These are phyloP conservation scores for Claviceps pusilla DNA, from an alignment of 2,329 filamentous ascomycete genomes.

Conservation along the genomic window DNA sequence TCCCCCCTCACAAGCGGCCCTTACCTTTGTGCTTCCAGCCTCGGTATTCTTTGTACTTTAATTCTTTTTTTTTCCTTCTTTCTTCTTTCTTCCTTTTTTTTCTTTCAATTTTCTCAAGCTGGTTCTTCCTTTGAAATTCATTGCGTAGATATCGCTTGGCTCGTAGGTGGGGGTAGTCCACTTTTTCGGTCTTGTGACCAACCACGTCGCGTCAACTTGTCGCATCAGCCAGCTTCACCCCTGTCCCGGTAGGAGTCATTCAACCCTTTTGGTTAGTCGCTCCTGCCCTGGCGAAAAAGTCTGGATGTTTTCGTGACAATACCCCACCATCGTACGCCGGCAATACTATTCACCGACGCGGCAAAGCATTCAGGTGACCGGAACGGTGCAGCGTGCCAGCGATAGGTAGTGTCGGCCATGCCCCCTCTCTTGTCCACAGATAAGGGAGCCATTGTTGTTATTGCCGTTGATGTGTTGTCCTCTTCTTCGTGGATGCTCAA, in stretches of 20 bases:
- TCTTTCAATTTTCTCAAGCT: not conserved
- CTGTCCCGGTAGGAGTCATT: not conserved
- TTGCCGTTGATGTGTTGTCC: conserved; percentile 13
- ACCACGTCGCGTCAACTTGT: not conserved
- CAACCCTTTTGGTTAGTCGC: not conserved
- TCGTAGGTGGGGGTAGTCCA: conserved; percentile 1
- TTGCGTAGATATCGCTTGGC: not conserved
- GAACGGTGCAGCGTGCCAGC: conserved; percentile 6
- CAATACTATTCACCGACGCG: conserved; percentile 16
- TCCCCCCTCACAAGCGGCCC: too few species aligned
- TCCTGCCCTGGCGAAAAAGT: not conserved
- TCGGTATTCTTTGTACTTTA: too few species aligned
- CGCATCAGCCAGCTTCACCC: not conserved
- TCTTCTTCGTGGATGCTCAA: conserved; percentile 3
- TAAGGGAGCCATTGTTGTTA: not conserved
- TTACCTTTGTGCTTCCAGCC: too few species aligned
- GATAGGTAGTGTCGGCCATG: not conserved
- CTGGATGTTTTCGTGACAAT: conserved; percentile 3
- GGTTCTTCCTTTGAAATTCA: not conserved
- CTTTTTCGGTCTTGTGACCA: conserved; percentile 3
- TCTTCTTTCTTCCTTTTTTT: not conserved
- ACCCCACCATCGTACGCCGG: conserved; percentile 16
- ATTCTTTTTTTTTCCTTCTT: too few species aligned
- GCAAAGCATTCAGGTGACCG: conserved; percentile 12
- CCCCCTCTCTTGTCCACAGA: conserved; percentile 4